A percentile compares a stretch with the other conserved stretches of the same genome.
These are phyloP conservation scores for Neurospora sp. DNA, from an alignment of 495 filamentous ascomycete species.

Conservation along the genomic window DNA sequence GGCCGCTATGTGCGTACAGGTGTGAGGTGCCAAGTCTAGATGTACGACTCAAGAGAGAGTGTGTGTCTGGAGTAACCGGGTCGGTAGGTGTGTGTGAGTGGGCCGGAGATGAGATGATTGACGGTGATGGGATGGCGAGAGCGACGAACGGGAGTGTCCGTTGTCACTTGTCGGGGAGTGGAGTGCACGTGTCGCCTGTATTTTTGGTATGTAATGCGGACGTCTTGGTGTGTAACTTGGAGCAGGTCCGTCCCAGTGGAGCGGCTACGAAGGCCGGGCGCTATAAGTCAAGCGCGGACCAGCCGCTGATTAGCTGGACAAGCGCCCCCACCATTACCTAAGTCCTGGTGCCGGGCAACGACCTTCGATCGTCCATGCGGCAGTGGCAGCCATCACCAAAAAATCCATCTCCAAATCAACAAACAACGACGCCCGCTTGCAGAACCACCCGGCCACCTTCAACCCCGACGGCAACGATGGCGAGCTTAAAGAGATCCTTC, in stretches of 20 bases:
- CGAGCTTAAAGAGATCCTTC: slow-evolving; percentile 72
- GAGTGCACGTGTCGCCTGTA: background rate
- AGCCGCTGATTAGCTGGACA: slow-evolving; percentile 12
- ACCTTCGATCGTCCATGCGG: slow-evolving; percentile 1
- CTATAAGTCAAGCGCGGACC: slow-evolving; percentile 5
- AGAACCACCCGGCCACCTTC: background rate
- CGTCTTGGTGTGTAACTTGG: background rate
- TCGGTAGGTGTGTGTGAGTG: background rate
- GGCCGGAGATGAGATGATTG: background rate
- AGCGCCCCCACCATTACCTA: slow-evolving; percentile 1
- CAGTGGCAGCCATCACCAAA: slow-evolving; percentile 4
- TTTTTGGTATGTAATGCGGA: background rate
- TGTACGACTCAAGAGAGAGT: too few species aligned
- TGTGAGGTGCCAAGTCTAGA: background rate
- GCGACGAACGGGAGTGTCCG: background rate
- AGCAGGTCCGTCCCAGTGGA: background rate
- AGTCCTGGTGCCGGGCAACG: background rate
- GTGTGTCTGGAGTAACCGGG: too few species aligned
- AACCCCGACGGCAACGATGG: slow-evolving; percentile 34
- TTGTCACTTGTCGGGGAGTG: background rate
- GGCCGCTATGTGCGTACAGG: background rate
- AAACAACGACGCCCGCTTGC: background rate
- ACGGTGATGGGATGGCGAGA: background rate
- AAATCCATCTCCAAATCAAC: slow-evolving; percentile 4
- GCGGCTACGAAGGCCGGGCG: background rate